phyloP scores from a whole-genome alignment of 1,284 basidiomycete species.

The Cryptococcus neoformans region DNA sequence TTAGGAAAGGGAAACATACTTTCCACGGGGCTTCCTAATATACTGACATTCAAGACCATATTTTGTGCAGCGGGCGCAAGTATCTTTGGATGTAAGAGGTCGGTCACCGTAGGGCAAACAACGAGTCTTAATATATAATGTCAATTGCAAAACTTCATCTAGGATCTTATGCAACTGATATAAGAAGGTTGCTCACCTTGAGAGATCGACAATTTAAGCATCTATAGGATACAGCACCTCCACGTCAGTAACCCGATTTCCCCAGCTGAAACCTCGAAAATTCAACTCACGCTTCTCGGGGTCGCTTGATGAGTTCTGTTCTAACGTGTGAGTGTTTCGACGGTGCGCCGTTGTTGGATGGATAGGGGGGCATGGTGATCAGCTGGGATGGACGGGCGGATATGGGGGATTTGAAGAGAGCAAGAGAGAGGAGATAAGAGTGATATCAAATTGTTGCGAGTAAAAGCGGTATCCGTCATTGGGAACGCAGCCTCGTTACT shows the following conservation, averaged over 20 bases:
- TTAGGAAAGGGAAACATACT: constrained; percentile 1
- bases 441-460: too few relatives aligned
- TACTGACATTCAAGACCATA: too few relatives aligned
- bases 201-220: not conserved
- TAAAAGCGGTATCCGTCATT: too few relatives aligned
- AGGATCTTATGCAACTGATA: too few relatives aligned
- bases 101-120: constrained; percentile 1
- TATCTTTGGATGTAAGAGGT: constrained; percentile 2
- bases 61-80: constrained; percentile 1
- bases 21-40: not conserved
- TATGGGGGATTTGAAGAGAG: too few relatives aligned
- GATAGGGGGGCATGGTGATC: too few relatives aligned
- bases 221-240: not conserved
- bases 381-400: too few relatives aligned
- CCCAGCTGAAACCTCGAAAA: not conserved
- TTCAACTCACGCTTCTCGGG: not conserved
- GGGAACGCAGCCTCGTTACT: too few relatives aligned
- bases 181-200: not conserved
- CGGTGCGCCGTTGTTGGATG: too few relatives aligned
- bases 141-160: not conserved
- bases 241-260: too few relatives aligned
- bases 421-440: too few relatives aligned
- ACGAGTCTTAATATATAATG: not conserved
- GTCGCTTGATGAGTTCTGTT: not conserved
- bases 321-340: not conserved